Evolutionary conservation across 2,329 filamentous ascomycete genomes (phyloP).

Genomic region (Beauveria scarabaeidicola): DNA sequence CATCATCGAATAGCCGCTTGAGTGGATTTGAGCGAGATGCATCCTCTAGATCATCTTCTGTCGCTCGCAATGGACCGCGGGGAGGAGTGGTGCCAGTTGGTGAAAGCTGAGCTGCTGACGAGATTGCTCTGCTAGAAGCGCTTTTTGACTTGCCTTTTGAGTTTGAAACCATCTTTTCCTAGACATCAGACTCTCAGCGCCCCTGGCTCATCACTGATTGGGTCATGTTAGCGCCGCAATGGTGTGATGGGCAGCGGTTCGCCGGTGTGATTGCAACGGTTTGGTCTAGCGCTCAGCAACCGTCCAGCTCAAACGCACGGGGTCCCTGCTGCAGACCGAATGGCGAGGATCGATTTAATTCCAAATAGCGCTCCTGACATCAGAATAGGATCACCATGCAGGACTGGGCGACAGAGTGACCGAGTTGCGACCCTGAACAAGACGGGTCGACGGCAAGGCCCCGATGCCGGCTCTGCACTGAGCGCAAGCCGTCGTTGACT

Average conservation of each 20-base stretch:
- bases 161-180: background rate
- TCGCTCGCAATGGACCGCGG: background rate
- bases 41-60: conserved; percentile 8
- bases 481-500: background rate
- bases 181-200: too few relatives aligned
- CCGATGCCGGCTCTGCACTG: background rate
- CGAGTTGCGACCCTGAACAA: too few relatives aligned
- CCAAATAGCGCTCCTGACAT: background rate
- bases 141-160: background rate
- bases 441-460: too few relatives aligned
- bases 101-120: background rate
- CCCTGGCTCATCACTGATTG: background rate
- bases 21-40: conserved; percentile 40
- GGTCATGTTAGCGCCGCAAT: background rate
- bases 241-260: too few relatives aligned
- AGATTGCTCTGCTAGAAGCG: background rate
- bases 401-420: background rate
- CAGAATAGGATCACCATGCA: background rate
- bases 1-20: conserved; percentile 55
- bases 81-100: background rate
- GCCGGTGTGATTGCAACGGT: too few relatives aligned
- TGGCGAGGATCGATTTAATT: background rate
- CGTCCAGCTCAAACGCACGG: too few relatives aligned
- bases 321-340: background rate
- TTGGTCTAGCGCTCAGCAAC: background rate